Percentiles rank a stretch among this genome's conserved stretches.
These are phyloP conservation scores for Carex pumila DNA, from an alignment of 176 grass and related monocot genomes.

Conservation along the genomic window DNA sequence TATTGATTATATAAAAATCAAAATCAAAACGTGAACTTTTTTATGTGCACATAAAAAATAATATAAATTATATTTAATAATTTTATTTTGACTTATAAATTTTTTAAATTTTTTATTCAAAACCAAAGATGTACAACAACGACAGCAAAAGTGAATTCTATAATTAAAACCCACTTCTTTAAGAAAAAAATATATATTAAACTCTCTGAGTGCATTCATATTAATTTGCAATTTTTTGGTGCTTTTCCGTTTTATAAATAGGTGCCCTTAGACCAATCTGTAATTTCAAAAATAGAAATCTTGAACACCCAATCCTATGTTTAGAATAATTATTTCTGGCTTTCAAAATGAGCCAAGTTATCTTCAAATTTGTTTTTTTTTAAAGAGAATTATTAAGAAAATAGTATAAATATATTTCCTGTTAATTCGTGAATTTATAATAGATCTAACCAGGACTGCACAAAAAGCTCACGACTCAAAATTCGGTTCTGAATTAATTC, in stretches of 20 bases:
- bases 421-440: too few relatives aligned
- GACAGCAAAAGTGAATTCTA: neutral
- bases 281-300: neutral
- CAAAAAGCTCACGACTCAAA: too few relatives aligned
- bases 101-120: too few relatives aligned
- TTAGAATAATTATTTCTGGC: neutral
- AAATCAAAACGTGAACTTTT: too few relatives aligned
- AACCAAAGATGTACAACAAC: neutral
- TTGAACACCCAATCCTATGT: neutral
- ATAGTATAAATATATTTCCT: neutral
- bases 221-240: neutral
- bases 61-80: too few relatives aligned
- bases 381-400: neutral
- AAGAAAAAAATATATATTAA: neutral
- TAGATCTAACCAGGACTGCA: too few relatives aligned
- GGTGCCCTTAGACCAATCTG: neutral
- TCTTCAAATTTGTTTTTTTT: neutral
- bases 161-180: neutral
- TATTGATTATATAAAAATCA: too few relatives aligned
- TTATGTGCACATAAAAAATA: too few relatives aligned
- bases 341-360: neutral
- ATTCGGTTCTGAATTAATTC: too few relatives aligned
- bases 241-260: neutral
- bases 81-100: too few relatives aligned
- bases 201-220: neutral